Conservation (phyloP, 2,329 filamentous ascomycete species). For the Colletotrichum chrysophilum region DNA sequence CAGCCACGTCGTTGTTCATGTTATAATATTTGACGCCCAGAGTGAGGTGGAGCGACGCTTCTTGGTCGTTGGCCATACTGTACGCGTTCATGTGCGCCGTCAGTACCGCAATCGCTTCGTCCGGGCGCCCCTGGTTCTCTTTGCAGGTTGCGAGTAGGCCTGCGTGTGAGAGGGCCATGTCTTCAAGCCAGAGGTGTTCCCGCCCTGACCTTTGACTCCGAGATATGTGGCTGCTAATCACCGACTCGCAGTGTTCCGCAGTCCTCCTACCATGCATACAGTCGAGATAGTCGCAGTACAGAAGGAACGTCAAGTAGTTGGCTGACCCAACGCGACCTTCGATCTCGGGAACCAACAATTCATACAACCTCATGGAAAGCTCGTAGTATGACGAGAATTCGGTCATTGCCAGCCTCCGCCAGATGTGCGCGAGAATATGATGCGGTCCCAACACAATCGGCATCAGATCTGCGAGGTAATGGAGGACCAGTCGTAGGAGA, state of each 20-base stretch:
- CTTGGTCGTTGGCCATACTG: constrained; percentile 33
- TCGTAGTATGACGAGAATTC: constrained; percentile 38
- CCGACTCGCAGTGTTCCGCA: constrained; percentile 30
- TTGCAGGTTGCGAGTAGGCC: constrained; percentile 33
- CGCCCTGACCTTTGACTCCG: constrained; percentile 33
- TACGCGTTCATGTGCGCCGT: constrained; percentile 31
- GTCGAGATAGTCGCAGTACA: constrained; percentile 40
- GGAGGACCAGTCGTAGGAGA: constrained; percentile 34
- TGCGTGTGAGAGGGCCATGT: constrained; percentile 35
- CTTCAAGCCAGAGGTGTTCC: constrained; percentile 34
- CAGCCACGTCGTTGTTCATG: constrained; percentile 29
- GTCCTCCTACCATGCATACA: constrained; percentile 32
- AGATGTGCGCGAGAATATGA: constrained; percentile 35
- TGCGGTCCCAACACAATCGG: constrained; percentile 32
- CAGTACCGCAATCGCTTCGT: constrained; percentile 34
- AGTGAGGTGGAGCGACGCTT: constrained; percentile 34
- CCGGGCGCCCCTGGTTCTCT: constrained; percentile 31
- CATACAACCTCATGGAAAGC: constrained; percentile 35
- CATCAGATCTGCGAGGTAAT: constrained; percentile 34
- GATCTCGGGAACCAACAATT: constrained; percentile 32
- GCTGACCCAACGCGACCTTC: constrained; percentile 35
- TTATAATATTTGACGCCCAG: constrained; percentile 36
- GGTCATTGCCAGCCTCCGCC: constrained; percentile 32
- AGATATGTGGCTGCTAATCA: constrained; percentile 31
- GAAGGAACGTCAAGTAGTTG: constrained; percentile 35